Percentiles rank a stretch among this genome's conserved stretches.
phyloP scores from a whole-genome alignment of 345 rosid species.

The Noccaea bulbosa region DNA sequence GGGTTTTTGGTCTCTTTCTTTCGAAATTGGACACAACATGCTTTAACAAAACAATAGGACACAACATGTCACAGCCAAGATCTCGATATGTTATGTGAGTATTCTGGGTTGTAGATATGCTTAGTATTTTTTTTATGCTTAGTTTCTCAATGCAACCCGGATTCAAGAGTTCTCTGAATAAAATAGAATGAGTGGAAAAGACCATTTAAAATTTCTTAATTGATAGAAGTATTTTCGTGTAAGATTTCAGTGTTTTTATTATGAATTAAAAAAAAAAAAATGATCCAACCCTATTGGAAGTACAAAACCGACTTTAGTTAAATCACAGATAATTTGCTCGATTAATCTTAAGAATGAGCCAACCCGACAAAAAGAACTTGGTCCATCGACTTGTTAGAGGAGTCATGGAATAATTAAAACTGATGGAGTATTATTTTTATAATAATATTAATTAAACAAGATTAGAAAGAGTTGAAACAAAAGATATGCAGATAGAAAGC shows the following conservation, averaged over 20 bases:
- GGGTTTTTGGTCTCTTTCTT: background rate
- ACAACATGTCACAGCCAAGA: slow-evolving; percentile 31
- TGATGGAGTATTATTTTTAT: background rate
- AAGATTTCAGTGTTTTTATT: too few species aligned
- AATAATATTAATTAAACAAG: background rate
- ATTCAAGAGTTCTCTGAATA: background rate
- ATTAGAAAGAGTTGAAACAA: slow-evolving; percentile 31
- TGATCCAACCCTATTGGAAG: too few species aligned
- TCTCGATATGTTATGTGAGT: background rate
- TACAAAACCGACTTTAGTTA: too few species aligned
- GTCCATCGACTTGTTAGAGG: background rate
- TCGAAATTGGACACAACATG: slow-evolving; percentile 33
- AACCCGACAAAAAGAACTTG: too few species aligned
- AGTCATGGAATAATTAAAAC: background rate
- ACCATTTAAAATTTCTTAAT: background rate
- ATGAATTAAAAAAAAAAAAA: too few species aligned
- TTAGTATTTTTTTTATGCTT: background rate
- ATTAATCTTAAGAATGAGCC: too few species aligned
- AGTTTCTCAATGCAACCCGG: background rate
- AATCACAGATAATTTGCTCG: too few species aligned
- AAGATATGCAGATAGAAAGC: slow-evolving; percentile 24
- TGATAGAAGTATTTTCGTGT: too few species aligned
- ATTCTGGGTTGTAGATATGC: background rate
- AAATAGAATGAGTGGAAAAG: background rate
- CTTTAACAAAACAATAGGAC: background rate